phyloP scores from a whole-genome alignment of 176 grass and related monocot genomes.

The Cenchrus purpureus region DNA sequence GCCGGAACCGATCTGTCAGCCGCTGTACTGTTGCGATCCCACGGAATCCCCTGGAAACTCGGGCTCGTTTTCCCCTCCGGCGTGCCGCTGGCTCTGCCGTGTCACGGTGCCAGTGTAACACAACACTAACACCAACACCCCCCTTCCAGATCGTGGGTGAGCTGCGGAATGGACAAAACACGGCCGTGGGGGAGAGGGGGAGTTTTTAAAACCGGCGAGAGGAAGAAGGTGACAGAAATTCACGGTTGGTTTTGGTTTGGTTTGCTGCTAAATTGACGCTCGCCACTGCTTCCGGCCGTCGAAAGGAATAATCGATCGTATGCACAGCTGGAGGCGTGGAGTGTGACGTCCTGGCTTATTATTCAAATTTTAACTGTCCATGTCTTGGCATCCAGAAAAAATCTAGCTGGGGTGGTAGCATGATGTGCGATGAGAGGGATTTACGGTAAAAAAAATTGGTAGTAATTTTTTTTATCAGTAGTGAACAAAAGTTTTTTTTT shows the following conservation, averaged over 20 bases:
- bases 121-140: neutral
- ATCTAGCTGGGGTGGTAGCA: neutral
- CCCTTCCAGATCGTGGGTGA: slow-evolving; percentile 18
- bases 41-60: slow-evolving; percentile 19
- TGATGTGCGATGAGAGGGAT: neutral
- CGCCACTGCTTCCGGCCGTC: neutral
- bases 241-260: neutral
- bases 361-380: neutral
- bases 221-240: neutral
- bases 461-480: neutral
- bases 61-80: neutral
- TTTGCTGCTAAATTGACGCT: neutral
- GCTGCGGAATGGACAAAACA: neutral
- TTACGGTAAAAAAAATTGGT: neutral
- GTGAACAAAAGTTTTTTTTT: neutral
- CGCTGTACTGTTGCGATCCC: neutral
- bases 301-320: neutral
- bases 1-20: slow-evolving; percentile 39
- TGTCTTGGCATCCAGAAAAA: slow-evolving; percentile 9
- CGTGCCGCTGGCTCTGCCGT: neutral
- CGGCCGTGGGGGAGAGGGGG: no score
- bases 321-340: neutral
- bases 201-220: neutral
- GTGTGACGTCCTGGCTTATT: neutral
- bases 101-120: neutral